Evolutionary conservation across 2,329 filamentous ascomycete species (phyloP), one percentile per base, ranked within the genome.

Genomic region (Clarireedia homoeocarpa): DNA sequence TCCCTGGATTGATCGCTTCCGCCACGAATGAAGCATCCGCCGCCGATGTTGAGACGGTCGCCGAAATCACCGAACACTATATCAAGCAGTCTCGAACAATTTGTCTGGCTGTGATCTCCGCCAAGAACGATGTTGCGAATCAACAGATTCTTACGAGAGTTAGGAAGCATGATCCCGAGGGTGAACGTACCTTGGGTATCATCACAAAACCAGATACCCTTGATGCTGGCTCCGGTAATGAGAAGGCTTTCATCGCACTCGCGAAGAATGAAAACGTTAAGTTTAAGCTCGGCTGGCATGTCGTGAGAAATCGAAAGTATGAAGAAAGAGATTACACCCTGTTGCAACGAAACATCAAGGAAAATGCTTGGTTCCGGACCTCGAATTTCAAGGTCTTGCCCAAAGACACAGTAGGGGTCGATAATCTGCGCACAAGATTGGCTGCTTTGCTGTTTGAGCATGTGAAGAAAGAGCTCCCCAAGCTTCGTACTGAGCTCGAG

Each of bases 221-320:
- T 1, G 58, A 64, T 1, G 50, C 62, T 2, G 67, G 66, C 0
- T 75, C 74, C 0, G 70, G 69, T 0, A 66, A 60, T 9, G 71
- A 76, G 56, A 57, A 57, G 0, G 59, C 55, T 0, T 75, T 71
- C 50, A 59, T 74, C 3, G 52, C 67, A 1, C 67, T 75, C 14
- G 66, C 73, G 1, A 63, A 63, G 26, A 77, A 78, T 42, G 65
- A 76, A 45, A 70, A 74, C 52, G 63, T 72, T 0, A 59, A 62
- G 15, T 69, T 77, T 39, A 67, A 70, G 30, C 68, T 79, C 0
- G 77, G 77, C 2, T 79, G 77, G 76, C 77, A 79, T 62, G 71
- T 73, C 0, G 60, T 79, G 7, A 72, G 70, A 51, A 79, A 79
- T 61, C 58, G 74, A 36, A 63, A 71, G 54, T 72, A 70, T 59